Evolutionary conservation across 2,329 filamentous ascomycete species (phyloP).

Genomic region (Aspergillus proliferans): DNA sequence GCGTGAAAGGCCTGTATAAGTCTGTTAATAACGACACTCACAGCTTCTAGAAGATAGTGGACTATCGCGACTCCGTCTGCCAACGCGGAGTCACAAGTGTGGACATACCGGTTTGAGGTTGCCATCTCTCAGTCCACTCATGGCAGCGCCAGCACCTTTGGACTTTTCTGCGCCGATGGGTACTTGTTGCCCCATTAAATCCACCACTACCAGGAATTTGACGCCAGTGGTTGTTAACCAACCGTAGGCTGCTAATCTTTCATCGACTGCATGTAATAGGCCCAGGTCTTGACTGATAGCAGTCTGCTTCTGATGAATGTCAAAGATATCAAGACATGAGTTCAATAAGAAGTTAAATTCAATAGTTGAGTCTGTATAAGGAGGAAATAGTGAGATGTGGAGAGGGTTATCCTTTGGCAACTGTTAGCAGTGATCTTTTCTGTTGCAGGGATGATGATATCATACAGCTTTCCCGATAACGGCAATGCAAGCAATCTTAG

Average conservation of each 20-base stretch:
- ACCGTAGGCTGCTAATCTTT: conserved; percentile 87
- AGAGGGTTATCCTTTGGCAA: conserved; percentile 79
- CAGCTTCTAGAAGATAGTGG: conserved; percentile 1
- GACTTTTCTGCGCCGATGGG: conserved; percentile 24
- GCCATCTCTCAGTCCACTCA: conserved; percentile 69
- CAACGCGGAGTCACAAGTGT: not conserved
- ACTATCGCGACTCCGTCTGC: not conserved
- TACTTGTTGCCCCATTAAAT: conserved; percentile 69
- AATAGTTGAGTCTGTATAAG: conserved; percentile 58
- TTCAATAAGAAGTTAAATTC: conserved; percentile 68
- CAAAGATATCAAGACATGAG: conserved; percentile 72
- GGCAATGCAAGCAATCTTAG: conserved; percentile 87
- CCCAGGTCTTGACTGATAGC: conserved; percentile 78
- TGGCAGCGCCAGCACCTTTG: conserved; percentile 30
- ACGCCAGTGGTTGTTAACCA: conserved; percentile 95
- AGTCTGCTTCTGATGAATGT: conserved; percentile 69
- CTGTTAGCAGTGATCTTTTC: conserved; percentile 2
- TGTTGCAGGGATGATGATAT: not conserved
- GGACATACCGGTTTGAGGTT: conserved; percentile 71
- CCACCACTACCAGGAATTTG: conserved; percentile 82
- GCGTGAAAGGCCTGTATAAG: conserved; percentile 69
- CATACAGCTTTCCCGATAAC: conserved; percentile 87
- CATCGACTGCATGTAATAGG: conserved; percentile 86
- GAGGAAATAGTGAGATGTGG: conserved; percentile 84
- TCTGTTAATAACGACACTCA: conserved; percentile 3